Evolutionary conservation across 306 rosid genomes (phyloP), one percentile per base, ranked within the genome.

Genomic region (Cucurbita pepo): DNA sequence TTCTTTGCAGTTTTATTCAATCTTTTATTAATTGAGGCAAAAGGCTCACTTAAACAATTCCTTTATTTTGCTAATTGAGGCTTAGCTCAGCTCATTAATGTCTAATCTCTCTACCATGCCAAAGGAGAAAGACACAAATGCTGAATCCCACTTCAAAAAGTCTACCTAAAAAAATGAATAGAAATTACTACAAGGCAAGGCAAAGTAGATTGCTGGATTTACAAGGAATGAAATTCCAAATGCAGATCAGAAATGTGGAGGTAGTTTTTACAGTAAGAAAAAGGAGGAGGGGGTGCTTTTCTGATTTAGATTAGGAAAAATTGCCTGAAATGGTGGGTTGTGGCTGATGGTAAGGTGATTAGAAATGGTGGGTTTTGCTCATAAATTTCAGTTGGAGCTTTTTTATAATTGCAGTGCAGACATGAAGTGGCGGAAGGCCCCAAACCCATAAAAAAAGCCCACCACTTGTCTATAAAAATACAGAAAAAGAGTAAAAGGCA

Each of bases 331-430:
- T 7, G 77, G 51, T 76, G 88, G 82, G 59, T 76, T 79, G 55
- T 73, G 58, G 66, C 34, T 80, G 75, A 62, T 56, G 71, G 51
- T 69, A 84, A 79, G 84, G 78, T 56, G 56, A 78, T 69, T 50
- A 50, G 74, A 50, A 69, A 69, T 50, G 74, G 74, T 50, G 74
- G 74, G 74, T 69, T 69, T 69, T 15, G 74, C 74, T 69, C 19
- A 50, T 45, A 48, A 69, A 69, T 13, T 69, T 47, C 44, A 69
- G 73, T 69, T 72, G 77, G 75, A 83, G 67, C 79, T 16, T 18
- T 18, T 63, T 76, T 50, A 83, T 88, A 88, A 87, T 79, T 86
- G 82, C 79, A 84, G 74, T 85, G 81, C 81, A 81, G 75, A 91
- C 89, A 80, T 78, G 82, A 71, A 85, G 75, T 44, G 75, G 67